Percentiles rank a stretch among this genome's conserved stretches.
Conservation (phyloP, 2,329 filamentous ascomycete genomes). For the Iodosphaeria phyllophila region DNA sequence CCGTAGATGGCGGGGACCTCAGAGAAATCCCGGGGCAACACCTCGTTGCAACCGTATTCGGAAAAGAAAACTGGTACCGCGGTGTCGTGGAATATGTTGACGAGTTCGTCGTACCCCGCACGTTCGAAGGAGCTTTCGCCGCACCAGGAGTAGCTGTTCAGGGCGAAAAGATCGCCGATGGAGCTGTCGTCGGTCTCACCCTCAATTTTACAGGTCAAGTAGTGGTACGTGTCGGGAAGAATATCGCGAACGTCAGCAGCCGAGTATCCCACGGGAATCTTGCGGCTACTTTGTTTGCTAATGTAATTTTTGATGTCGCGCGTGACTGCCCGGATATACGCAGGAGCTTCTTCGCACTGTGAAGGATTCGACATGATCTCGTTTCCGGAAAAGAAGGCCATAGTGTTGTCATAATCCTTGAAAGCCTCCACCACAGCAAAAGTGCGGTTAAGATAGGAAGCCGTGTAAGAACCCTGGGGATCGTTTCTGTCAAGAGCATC, state of each 20-base stretch:
- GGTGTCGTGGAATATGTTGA: constrained; percentile 43
- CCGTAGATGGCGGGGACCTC: constrained; percentile 60
- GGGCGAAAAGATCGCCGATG: constrained; percentile 54
- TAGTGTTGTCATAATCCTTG: constrained; percentile 45
- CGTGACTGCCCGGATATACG: constrained; percentile 58
- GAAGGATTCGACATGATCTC: constrained; percentile 34
- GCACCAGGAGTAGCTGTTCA: constrained; percentile 66
- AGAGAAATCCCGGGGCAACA: constrained; percentile 53
- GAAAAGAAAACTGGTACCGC: constrained; percentile 67
- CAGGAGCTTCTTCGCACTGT: constrained; percentile 41
- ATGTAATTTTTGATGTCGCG: constrained; percentile 71
- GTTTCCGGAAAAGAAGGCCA: constrained; percentile 28
- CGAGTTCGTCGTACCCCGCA: constrained; percentile 43
- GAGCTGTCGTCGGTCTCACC: constrained; percentile 38
- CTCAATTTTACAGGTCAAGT: constrained; percentile 46
- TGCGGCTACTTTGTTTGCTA: constrained; percentile 46
- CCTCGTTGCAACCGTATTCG: constrained; percentile 63
- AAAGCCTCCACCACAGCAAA: constrained; percentile 50
- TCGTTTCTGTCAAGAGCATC: constrained; percentile 34
- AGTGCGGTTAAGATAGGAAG: constrained; percentile 42
- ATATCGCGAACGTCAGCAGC: constrained; percentile 61
- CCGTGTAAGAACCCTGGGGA: constrained; percentile 41
- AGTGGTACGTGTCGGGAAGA: constrained; percentile 58
- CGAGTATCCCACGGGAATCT: constrained; percentile 63
- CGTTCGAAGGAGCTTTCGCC: constrained; percentile 41